phyloP scores from a whole-genome alignment of 129 eudicot genomes.

The Tanacetum coccineum region DNA sequence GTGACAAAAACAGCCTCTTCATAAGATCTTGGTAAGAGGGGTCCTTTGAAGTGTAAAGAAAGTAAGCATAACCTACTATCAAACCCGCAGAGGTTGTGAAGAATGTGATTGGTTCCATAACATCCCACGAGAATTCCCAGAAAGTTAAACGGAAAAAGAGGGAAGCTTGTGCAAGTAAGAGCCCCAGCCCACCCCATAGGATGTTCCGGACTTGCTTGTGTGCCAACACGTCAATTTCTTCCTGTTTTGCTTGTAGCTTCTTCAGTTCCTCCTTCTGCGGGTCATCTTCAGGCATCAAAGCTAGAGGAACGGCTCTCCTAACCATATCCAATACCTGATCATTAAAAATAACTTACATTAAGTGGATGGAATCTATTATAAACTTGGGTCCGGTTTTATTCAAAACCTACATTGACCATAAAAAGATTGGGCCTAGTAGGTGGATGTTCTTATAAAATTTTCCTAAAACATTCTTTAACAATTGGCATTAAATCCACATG shows the following conservation, averaged over 20 bases:
- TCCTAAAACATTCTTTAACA: background rate
- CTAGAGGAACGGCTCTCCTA: conserved; percentile 68
- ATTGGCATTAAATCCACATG: background rate
- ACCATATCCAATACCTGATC: conserved; percentile 74
- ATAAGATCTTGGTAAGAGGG: conserved; percentile 74
- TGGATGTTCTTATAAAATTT: background rate
- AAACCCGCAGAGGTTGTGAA: conserved; percentile 64
- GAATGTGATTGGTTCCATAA: conserved; percentile 89
- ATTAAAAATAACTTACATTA: background rate
- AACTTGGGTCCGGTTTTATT: too few species aligned
- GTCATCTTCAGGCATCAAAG: conserved; percentile 62
- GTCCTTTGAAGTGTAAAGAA: conserved; percentile 70
- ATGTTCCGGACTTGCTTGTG: conserved; percentile 72
- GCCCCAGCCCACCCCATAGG: conserved; percentile 67
- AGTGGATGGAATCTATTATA: background rate
- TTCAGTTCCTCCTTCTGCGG: conserved; percentile 52
- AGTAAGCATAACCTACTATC: conserved; percentile 76
- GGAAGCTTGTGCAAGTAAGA: conserved; percentile 52
- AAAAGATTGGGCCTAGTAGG: background rate
- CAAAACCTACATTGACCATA: background rate
- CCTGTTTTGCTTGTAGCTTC: conserved; percentile 54
- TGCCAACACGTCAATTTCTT: conserved; percentile 56
- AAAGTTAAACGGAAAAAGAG: conserved; percentile 88
- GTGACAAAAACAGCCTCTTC: conserved; percentile 71
- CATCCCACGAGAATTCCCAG: conserved; percentile 98